These are phyloP conservation scores for Saksenaea vasiformis DNA, from an alignment of 371 early-diverging fungal species.

Conservation along the genomic window DNA sequence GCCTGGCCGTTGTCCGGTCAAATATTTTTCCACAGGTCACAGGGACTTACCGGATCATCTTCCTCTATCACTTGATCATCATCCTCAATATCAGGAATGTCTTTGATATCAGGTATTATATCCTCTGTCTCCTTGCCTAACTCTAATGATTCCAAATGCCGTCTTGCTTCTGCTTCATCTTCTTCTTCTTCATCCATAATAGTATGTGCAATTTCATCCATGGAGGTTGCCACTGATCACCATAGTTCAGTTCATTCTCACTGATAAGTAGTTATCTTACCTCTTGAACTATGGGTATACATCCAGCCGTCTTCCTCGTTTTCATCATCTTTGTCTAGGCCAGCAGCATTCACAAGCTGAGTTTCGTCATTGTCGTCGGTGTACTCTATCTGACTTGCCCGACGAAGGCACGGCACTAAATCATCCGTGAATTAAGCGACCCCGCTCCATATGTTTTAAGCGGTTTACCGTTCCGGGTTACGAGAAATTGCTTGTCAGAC, in stretches of 20 bases:
- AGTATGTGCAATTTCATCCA: conserved; percentile 72
- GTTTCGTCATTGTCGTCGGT: conserved; percentile 62
- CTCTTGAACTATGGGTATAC: conserved; percentile 71
- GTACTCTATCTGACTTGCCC: conserved; percentile 88
- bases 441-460: background rate
- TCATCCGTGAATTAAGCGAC: background rate
- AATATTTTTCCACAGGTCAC: background rate
- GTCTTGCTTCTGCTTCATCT: conserved; percentile 34
- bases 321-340: conserved; percentile 43
- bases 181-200: conserved; percentile 66
- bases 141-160: conserved; percentile 29
- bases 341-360: conserved; percentile 19
- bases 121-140: conserved; percentile 32
- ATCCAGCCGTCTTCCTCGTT: conserved; percentile 82
- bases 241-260: background rate
- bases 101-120: conserved; percentile 75
- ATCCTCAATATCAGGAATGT: conserved; percentile 95
- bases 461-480: conserved; percentile 84
- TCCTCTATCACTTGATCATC: conserved; percentile 68
- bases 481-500: conserved; percentile 91
- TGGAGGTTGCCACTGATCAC: conserved; percentile 38
- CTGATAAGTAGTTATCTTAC: conserved; percentile 3
- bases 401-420: conserved; percentile 85
- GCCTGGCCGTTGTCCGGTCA: background rate
- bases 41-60: conserved; percentile 60